These are phyloP conservation scores for Neonectria coccinea DNA, from an alignment of 2,329 filamentous ascomycete genomes.

Conservation along the genomic window DNA sequence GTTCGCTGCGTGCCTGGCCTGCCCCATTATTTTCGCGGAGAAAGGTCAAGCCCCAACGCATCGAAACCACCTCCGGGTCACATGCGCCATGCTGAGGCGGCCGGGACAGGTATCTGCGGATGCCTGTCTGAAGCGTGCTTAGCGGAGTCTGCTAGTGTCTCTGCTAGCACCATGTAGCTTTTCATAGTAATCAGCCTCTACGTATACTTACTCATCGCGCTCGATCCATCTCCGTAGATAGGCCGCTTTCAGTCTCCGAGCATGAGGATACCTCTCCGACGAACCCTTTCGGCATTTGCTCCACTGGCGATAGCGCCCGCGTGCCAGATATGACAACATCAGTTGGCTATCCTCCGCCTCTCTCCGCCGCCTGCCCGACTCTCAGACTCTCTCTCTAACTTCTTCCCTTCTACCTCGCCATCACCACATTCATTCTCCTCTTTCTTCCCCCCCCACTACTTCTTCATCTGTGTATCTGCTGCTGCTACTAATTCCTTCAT, in stretches of 20 bases:
- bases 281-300: constrained; percentile 29
- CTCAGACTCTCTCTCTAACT: constrained; percentile 13
- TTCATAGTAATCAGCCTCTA: accelerated
- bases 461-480: neutral
- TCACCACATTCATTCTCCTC: constrained; percentile 17
- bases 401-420: constrained; percentile 24
- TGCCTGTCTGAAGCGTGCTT: constrained; percentile 8
- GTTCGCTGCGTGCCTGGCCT: constrained; percentile 7
- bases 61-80: constrained; percentile 25
- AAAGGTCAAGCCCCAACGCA: constrained; percentile 11
- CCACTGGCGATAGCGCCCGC: constrained; percentile 41
- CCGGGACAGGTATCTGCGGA: constrained; percentile 1
- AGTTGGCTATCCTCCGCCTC: constrained; percentile 39
- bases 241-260: constrained; percentile 14
- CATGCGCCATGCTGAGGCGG: constrained; percentile 28
- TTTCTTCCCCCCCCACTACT: neutral
- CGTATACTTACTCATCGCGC: constrained; percentile 13
- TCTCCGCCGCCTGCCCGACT: constrained; percentile 32
- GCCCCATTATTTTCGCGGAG: constrained; percentile 14
- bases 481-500: constrained; percentile 21
- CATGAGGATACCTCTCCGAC: constrained; percentile 13
- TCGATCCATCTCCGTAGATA: constrained; percentile 14
- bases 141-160: neutral
- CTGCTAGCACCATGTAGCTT: neutral
- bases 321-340: constrained; percentile 46